A percentile compares a stretch with the other conserved stretches of the same genome.
Conservation (phyloP, 169 alveolate genomes). For the Plasmodium coatneyi region DNA sequence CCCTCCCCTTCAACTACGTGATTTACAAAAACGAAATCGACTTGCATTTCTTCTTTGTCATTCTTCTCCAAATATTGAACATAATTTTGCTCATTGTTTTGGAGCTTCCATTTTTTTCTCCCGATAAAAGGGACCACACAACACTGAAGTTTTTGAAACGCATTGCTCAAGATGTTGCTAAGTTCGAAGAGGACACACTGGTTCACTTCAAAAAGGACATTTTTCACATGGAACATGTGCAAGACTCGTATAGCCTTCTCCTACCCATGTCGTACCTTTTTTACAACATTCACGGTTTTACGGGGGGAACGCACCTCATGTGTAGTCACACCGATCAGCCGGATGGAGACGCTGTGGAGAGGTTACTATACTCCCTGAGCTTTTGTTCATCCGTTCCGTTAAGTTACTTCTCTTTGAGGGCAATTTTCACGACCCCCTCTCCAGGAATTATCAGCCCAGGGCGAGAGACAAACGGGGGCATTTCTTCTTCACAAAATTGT, state of each 20-base stretch:
- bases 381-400: conserved; percentile 39
- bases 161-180: background rate
- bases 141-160: background rate
- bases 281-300: conserved; percentile 16
- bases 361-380: conserved; percentile 10
- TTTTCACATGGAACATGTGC: conserved; percentile 36
- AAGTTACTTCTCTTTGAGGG: conserved; percentile 4
- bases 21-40: conserved; percentile 20
- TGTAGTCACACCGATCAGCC: background rate
- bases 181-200: background rate
- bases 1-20: conserved; percentile 26
- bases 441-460: background rate
- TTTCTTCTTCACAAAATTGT: background rate
- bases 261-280: conserved; percentile 40
- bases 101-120: background rate
- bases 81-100: background rate
- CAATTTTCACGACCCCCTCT: background rate
- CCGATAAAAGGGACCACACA: background rate
- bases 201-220: background rate
- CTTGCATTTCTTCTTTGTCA: conserved; percentile 21
- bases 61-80: conserved; percentile 23
- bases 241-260: conserved; percentile 24
- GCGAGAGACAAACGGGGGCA: background rate
- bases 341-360: background rate
- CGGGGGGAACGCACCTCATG: background rate